Base-by-base conservation (phyloP, 2,329 filamentous ascomycete genomes). In the Xylariaceae sp. region DNA sequence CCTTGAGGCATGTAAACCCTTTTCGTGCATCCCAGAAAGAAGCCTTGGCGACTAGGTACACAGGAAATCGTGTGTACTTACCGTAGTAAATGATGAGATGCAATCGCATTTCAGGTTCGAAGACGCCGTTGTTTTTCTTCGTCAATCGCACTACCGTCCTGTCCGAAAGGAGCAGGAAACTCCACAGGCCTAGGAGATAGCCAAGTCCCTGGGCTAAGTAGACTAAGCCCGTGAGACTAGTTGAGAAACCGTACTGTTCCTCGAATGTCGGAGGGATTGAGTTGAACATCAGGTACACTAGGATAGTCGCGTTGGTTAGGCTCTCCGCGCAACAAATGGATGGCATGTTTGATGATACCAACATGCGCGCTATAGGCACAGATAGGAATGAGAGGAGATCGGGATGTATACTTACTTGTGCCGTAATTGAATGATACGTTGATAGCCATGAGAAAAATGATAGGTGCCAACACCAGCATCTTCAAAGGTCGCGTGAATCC, bases 351-450 rank as follows among this genome's bases (percentile, higher is more conserved):
- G n/a, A n/a, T n/a, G n/a, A n/a, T n/a, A n/a, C n/a, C n/a, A n/a
- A n/a, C n/a, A n/a, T n/a, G n/a, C n/a, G n/a, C n/a, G n/a, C 6
- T 37, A n/a, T 9, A 21, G 19, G 11, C 9, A 26, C 14, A 47
- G 9, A 12, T 4, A 26, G 28, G 11, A 4, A 36, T n/a, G 3
- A 39, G 16, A 41, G 5, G n/a, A 1, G 12, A 16, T 31, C 11
- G n/a, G 4, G 6, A 4, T n/a, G 5, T 40, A 3, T 33, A 54
- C 60, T 62, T 47, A 62, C 60, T 74, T 43, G 78, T 77, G 41
- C 80, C 80, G 63, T 83, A 83, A 19, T 75, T 74, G 63, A 83
- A 82, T 39, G 81, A 78, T 37, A 80, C 76, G 70, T 82, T 82
- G 4, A 81, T 58, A 1, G 78, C 79, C 16, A 82, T 69, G 29